Conservation (phyloP, 108 stramenopile species). For the Skeletonema tropicum region DNA sequence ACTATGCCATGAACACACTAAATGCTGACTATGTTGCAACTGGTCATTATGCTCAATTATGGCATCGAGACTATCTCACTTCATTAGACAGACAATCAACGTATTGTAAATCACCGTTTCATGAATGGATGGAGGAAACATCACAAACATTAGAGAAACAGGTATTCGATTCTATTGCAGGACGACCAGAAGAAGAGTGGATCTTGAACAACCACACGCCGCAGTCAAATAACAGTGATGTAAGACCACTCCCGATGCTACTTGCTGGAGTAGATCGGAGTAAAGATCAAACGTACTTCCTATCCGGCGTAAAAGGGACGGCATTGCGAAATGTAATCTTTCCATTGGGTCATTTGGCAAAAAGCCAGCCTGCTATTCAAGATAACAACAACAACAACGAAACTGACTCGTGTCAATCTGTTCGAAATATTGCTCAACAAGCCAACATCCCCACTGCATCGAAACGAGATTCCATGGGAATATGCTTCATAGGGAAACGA, state of each 20-base stretch:
- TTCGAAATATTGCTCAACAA: conserved; percentile 77
- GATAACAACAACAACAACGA: neutral
- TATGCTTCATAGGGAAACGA: conserved; percentile 96
- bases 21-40: conserved; percentile 80
- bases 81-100: neutral
- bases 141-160: conserved; percentile 16
- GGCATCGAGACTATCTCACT: conserved; percentile 47
- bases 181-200: conserved; percentile 51
- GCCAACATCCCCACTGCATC: conserved; percentile 79
- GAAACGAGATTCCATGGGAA: conserved; percentile 92
- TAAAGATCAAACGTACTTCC: conserved; percentile 97
- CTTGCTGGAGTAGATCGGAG: conserved; percentile 71
- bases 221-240: neutral
- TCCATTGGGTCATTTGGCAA: conserved; percentile 86
- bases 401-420: conserved; percentile 35
- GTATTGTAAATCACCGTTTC: conserved; percentile 8
- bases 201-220: conserved; percentile 16
- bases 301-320: conserved; percentile 68
- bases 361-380: conserved; percentile 29
- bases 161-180: conserved; percentile 26
- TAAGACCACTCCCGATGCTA: conserved; percentile 54
- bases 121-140: conserved; percentile 30
- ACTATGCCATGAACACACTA: conserved; percentile 59
- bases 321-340: conserved; percentile 83
- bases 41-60: conserved; percentile 91